phyloP scores from a whole-genome alignment of 768 basidiomycete species.

The Suillus paluster region DNA sequence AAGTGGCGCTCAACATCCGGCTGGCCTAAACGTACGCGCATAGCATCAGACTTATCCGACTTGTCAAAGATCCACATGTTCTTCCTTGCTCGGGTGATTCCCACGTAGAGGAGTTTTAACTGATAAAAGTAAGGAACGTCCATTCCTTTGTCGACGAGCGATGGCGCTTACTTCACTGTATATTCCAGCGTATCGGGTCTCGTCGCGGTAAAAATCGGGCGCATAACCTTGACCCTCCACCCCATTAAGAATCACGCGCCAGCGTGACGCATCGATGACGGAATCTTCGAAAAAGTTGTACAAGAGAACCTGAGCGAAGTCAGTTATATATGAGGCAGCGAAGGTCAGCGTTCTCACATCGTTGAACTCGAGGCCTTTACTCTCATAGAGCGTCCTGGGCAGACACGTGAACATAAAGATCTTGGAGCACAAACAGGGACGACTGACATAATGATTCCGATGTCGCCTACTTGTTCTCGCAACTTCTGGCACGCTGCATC shows the following conservation, averaged over 20 bases:
- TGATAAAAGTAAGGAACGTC: conserved; percentile 23
- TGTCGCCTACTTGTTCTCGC: conserved; percentile 54
- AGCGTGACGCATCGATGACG: conserved; percentile 49
- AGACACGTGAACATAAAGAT: background rate
- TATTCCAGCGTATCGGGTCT: conserved; percentile 53
- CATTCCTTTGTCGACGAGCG: background rate
- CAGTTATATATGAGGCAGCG: background rate
- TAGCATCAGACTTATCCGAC: conserved; percentile 57
- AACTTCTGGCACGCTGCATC: conserved; percentile 53
- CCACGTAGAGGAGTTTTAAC: conserved; percentile 74
- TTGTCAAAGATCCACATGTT: conserved; percentile 73
- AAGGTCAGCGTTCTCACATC: conserved; percentile 14
- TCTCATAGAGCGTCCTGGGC: conserved; percentile 36
- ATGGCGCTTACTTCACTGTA: conserved; percentile 56
- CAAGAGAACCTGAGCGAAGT: conserved; percentile 58
- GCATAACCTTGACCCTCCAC: conserved; percentile 34
- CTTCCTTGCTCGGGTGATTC: conserved; percentile 68
- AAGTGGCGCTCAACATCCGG: background rate
- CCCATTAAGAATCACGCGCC: conserved; percentile 60
- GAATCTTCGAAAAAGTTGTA: conserved; percentile 81
- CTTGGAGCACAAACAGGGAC: background rate
- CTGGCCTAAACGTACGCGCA: conserved; percentile 47
- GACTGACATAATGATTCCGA: conserved; percentile 64
- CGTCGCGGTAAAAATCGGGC: conserved; percentile 50
- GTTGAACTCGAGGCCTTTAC: conserved; percentile 34